These are phyloP conservation scores for Pseudomicrostroma phylloplanum DNA, from an alignment of 1,284 basidiomycete genomes.

Conservation along the genomic window DNA sequence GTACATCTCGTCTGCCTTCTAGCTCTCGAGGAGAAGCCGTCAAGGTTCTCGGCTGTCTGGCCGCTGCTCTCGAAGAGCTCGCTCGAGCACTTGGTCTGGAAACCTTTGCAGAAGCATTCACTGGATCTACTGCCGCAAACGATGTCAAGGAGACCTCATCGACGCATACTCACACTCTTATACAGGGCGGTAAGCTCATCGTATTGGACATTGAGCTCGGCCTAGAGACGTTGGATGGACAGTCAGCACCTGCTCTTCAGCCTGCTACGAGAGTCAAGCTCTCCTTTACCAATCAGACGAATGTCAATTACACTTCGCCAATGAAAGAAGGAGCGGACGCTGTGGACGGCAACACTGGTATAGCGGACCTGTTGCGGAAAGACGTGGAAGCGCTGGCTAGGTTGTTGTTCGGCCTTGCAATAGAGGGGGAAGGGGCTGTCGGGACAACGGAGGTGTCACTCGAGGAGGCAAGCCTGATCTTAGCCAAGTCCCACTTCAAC, in stretches of 20 bases:
- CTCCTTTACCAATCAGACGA: background rate
- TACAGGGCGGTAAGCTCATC: background rate
- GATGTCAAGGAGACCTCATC: background rate
- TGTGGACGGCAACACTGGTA: too few species aligned
- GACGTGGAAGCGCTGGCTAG: background rate
- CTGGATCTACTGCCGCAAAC: background rate
- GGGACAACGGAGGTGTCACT: background rate
- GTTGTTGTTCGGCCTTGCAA: background rate
- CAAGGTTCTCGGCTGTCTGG: background rate
- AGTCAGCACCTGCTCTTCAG: background rate
- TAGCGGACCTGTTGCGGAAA: background rate
- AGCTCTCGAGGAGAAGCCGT: background rate
- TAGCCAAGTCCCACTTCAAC: background rate
- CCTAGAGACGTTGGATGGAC: background rate
- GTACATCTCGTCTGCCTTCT: too few species aligned
- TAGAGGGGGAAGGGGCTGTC: background rate
- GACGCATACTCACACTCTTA: background rate
- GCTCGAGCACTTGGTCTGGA: background rate
- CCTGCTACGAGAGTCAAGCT: slow-evolving; percentile 2
- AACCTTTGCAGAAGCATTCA: slow-evolving; percentile 1
- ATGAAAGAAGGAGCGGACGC: background rate
- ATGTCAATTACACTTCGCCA: background rate
- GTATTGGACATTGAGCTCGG: background rate
- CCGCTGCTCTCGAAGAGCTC: background rate
- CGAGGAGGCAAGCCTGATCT: too few species aligned